Percentiles rank a stretch among this genome's conserved stretches.
Conservation (phyloP, 148 eudicot species). For the Rhododendron vialii region DNA sequence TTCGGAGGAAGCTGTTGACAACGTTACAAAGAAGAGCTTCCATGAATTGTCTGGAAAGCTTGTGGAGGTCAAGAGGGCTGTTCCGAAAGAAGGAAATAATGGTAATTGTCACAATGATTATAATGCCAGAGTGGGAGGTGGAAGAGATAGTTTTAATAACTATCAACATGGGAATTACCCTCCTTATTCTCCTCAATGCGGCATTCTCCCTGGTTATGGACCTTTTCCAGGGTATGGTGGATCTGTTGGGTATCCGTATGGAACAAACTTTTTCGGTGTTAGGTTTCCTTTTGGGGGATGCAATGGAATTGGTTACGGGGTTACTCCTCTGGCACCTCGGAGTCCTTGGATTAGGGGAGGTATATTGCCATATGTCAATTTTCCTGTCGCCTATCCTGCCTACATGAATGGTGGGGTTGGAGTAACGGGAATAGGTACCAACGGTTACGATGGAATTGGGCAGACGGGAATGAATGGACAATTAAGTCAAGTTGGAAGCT, state of each 20-base stretch:
- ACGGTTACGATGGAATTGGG: slow-evolving; percentile 1
- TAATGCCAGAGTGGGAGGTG: not conserved
- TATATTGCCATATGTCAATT: slow-evolving; percentile 33
- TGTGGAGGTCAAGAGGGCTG: slow-evolving; percentile 21
- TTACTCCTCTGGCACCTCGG: slow-evolving; percentile 34
- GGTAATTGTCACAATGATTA: slow-evolving; percentile 18
- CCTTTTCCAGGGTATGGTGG: slow-evolving; percentile 35
- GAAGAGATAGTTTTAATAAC: slow-evolving; percentile 17
- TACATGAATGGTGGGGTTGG: slow-evolving; percentile 1
- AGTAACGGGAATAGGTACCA: not conserved
- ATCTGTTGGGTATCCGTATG: slow-evolving; percentile 23
- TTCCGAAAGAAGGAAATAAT: not conserved
- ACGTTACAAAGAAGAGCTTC: not conserved
- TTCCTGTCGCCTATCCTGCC: not conserved
- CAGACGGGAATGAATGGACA: slow-evolving; percentile 16
- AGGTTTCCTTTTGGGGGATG: slow-evolving; percentile 9
- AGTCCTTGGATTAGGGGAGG: slow-evolving; percentile 40
- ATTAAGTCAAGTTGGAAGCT: slow-evolving; percentile 1
- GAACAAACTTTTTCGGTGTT: slow-evolving; percentile 27
- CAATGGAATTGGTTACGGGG: slow-evolving; percentile 47
- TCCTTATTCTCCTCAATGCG: not conserved
- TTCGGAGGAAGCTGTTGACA: slow-evolving; percentile 9
- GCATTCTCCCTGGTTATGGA: slow-evolving; percentile 30
- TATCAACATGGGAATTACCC: slow-evolving; percentile 25
- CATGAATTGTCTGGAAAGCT: slow-evolving; percentile 9